Percentiles rank a stretch among this genome's conserved stretches.
These are phyloP conservation scores for Verticillium albo-atrum DNA, from an alignment of 2,329 filamentous ascomycete species.

Conservation along the genomic window DNA sequence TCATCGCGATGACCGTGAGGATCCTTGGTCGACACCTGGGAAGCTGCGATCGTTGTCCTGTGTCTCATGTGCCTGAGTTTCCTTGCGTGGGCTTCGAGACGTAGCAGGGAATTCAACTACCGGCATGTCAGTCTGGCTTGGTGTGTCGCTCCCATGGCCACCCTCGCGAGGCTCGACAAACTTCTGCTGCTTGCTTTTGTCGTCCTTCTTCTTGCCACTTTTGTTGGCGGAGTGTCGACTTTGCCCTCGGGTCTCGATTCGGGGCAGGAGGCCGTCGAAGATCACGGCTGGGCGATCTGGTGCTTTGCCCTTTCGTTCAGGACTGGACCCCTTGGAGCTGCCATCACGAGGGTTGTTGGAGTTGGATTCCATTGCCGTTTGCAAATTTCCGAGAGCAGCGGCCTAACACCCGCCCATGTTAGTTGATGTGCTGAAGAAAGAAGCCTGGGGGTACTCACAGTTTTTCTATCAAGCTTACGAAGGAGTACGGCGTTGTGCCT, in stretches of 20 bases:
- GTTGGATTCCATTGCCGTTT: conserved; percentile 4
- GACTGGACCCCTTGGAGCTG: conserved; percentile 11
- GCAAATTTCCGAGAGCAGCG: background rate
- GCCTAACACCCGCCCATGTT: background rate
- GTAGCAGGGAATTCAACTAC: background rate
- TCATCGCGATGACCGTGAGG: background rate
- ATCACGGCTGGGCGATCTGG: conserved; percentile 5
- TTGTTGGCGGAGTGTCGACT: conserved; percentile 11
- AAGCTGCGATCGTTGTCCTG: too few relatives aligned
- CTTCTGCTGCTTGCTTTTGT: background rate
- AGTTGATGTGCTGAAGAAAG: background rate
- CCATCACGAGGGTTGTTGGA: conserved; percentile 3
- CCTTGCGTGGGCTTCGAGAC: background rate
- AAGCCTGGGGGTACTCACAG: background rate
- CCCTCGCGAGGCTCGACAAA: background rate
- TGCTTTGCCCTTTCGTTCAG: conserved; percentile 8
- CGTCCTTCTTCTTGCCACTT: conserved; percentile 8
- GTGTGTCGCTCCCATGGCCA: background rate
- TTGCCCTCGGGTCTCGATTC: conserved; percentile 18
- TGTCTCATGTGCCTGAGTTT: background rate
- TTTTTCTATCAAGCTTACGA: background rate
- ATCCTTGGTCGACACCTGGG: background rate
- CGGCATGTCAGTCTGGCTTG: background rate
- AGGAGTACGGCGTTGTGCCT: background rate
- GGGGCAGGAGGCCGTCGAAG: conserved; percentile 16